Percentiles rank a stretch among this genome's conserved stretches.
Evolutionary conservation across 768 basidiomycete genomes (phyloP).

Genomic region (Pholiota microspora): DNA sequence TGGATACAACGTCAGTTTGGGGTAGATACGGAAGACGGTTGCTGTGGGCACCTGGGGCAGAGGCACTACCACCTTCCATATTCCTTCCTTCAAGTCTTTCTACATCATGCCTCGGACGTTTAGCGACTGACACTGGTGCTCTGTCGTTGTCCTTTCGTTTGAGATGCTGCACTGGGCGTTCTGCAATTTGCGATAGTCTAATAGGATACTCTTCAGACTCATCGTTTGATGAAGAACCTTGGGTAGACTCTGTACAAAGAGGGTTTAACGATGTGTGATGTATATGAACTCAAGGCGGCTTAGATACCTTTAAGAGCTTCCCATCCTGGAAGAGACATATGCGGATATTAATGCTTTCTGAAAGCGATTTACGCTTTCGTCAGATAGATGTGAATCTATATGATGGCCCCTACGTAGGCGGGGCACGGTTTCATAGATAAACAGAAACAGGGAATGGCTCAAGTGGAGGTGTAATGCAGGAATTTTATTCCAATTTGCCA

Average conservation of each 20-base stretch:
- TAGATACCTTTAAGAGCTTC: background rate
- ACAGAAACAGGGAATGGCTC: too few species aligned
- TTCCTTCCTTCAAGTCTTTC: background rate
- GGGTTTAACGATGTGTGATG: background rate
- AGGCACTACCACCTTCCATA: background rate
- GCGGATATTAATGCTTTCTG: background rate
- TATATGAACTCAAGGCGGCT: background rate
- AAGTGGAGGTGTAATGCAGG: too few species aligned
- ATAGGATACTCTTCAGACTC: background rate
- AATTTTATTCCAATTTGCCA: too few species aligned
- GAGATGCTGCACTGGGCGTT: background rate
- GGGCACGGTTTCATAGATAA: too few species aligned
- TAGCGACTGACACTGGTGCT: background rate
- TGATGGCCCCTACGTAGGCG: too few species aligned
- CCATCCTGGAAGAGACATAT: background rate
- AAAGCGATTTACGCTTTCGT: background rate
- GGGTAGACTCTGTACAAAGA: background rate
- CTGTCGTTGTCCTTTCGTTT: conserved; percentile 5
- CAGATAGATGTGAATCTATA: background rate
- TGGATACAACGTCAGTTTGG: background rate
- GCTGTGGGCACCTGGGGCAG: background rate
- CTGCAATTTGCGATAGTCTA: background rate
- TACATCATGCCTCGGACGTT: conserved; percentile 1
- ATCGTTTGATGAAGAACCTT: background rate
- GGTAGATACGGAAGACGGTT: background rate